Conservation (phyloP, 345 rosid genomes). For the Syzygium oleosum region DNA sequence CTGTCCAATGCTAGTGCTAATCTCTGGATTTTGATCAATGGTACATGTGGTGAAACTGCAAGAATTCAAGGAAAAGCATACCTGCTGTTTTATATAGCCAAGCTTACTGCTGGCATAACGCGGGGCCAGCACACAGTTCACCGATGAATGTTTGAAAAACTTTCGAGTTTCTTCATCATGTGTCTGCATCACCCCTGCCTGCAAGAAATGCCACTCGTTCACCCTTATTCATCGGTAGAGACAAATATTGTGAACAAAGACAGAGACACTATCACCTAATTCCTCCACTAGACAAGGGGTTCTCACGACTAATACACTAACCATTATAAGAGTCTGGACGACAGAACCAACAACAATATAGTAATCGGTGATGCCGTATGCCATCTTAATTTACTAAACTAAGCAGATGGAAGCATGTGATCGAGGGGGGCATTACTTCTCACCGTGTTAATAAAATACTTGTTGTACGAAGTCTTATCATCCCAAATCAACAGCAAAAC, state of each 20-base stretch:
- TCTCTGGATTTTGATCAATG: background rate
- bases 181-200: conserved; percentile 84
- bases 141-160: conserved; percentile 95
- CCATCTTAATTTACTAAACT: background rate
- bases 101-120: conserved; percentile 89
- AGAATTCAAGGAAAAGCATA: conserved; percentile 9
- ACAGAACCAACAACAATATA: background rate
- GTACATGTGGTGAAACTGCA: background rate
- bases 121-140: conserved; percentile 79
- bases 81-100: conserved; percentile 76
- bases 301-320: background rate
- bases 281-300: background rate
- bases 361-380: background rate
- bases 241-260: background rate
- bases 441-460: conserved; percentile 52
- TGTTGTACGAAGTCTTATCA: conserved; percentile 81
- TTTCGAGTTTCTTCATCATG: conserved; percentile 90
- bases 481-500: conserved; percentile 88
- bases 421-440: conserved; percentile 1
- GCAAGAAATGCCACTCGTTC: conserved; percentile 3
- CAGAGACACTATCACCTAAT: background rate
- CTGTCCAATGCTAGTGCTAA: background rate
- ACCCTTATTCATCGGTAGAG: background rate
- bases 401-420: background rate
- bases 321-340: background rate